Conservation (phyloP, 495 filamentous ascomycete species). For the Apiosordaria backusii region DNA sequence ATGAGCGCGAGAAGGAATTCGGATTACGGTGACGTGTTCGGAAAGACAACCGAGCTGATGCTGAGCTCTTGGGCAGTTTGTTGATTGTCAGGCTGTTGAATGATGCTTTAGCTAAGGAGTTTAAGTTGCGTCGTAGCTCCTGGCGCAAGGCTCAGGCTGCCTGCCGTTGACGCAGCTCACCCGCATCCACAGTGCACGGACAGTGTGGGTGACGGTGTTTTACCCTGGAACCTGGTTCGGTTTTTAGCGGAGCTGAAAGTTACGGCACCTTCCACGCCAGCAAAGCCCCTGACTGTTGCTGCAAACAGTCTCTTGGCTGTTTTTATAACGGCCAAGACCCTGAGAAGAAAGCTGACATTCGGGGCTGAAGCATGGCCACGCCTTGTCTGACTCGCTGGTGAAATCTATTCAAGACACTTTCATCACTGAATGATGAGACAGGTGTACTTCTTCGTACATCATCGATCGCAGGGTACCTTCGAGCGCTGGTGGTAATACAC, state of each 20-base stretch:
- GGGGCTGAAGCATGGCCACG: background rate
- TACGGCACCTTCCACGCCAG: background rate
- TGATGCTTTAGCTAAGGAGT: background rate
- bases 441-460: background rate
- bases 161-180: constrained; percentile 6
- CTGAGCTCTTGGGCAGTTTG: background rate
- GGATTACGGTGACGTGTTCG: background rate
- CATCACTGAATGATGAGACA: background rate
- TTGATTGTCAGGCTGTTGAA: background rate
- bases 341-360: background rate
- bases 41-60: background rate
- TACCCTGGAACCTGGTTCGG: background rate
- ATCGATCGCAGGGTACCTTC: background rate
- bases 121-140: background rate
- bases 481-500: background rate
- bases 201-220: background rate
- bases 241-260: no score
- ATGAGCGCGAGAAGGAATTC: background rate
- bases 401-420: background rate
- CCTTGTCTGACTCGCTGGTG: constrained; percentile 7
- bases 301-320: background rate
- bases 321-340: constrained; percentile 8
- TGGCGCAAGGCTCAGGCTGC: background rate
- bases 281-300: constrained; percentile 7
- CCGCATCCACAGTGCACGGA: background rate